Evolutionary conservation across 257 asterid genomes (phyloP).

Genomic region (Gentiana macrophylla): DNA sequence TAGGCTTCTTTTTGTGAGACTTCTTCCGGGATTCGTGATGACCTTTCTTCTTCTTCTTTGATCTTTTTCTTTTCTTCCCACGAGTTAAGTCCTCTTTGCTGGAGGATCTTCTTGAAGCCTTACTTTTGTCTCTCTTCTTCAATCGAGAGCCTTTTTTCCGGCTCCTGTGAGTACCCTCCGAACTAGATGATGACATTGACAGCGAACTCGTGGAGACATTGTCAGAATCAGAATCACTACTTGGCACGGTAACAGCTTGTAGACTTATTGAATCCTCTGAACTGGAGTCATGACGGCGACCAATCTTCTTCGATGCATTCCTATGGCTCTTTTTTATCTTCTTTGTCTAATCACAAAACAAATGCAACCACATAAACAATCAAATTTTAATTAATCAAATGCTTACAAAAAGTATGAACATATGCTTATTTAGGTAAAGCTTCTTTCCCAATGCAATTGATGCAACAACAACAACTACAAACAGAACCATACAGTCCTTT

Average conservation of each 20-base stretch:
- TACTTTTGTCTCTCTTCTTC: constrained; percentile 17
- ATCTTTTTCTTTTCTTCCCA: constrained; percentile 45
- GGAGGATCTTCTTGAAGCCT: constrained; percentile 26
- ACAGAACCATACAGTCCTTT: too few relatives aligned
- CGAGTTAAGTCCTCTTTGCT: constrained; percentile 18
- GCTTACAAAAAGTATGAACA: background rate
- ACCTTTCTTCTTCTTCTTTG: constrained; percentile 25
- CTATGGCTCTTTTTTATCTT: constrained; percentile 49
- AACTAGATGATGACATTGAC: constrained; percentile 33
- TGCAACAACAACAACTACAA: background rate
- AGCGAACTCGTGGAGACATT: constrained; percentile 34
- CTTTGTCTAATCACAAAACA: constrained; percentile 23
- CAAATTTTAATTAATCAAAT: constrained; percentile 19
- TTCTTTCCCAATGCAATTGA: constrained; percentile 1
- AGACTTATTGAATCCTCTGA: constrained; percentile 28
- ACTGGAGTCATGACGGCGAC: constrained; percentile 21
- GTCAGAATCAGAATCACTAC: constrained; percentile 35
- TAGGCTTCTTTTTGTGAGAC: constrained; percentile 41
- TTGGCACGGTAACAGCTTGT: constrained; percentile 30
- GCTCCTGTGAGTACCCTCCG: constrained; percentile 23
- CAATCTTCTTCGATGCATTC: constrained; percentile 41
- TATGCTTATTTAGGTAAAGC: background rate
- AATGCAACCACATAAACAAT: background rate
- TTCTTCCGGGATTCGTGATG: constrained; percentile 33
- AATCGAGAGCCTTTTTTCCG: constrained; percentile 28